phyloP scores from a whole-genome alignment of 345 rosid species.

The Populus pruinosa region DNA sequence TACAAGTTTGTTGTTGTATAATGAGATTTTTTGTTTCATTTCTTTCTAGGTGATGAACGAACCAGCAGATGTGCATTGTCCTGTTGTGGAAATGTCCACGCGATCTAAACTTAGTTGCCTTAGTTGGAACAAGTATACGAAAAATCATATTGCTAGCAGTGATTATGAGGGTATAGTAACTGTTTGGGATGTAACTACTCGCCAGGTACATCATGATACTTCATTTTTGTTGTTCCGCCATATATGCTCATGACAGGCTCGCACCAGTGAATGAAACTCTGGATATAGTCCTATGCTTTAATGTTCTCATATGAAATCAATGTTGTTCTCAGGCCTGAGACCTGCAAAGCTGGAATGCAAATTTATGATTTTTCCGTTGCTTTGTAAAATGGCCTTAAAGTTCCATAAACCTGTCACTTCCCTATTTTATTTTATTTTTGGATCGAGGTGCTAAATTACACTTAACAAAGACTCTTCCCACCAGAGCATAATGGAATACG shows the following conservation, averaged over 20 bases:
- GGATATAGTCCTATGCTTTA: neutral
- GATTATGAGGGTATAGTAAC: constrained; percentile 93
- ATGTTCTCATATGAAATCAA: neutral
- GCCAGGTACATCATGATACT: constrained; percentile 45
- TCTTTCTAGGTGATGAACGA: constrained; percentile 69
- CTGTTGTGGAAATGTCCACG: constrained; percentile 86
- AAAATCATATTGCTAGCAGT: constrained; percentile 88
- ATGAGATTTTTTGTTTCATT: neutral
- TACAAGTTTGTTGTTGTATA: neutral
- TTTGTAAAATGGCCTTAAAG: neutral
- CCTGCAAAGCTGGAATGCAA: neutral
- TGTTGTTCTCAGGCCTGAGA: neutral
- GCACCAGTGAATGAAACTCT: neutral
- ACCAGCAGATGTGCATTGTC: constrained; percentile 66
- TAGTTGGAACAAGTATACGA: constrained; percentile 84
- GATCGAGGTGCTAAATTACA: neutral
- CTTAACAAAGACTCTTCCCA: neutral
- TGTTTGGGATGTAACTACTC: constrained; percentile 88
- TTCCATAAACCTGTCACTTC: neutral
- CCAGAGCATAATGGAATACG: constrained; percentile 88
- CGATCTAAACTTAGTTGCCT: constrained; percentile 90
- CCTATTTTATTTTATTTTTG: neutral
- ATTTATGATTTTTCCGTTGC: neutral
- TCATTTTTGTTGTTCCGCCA: neutral
- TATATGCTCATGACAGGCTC: neutral